Conservation (phyloP, 768 basidiomycete genomes). For the Fistulinella prunicolor region DNA sequence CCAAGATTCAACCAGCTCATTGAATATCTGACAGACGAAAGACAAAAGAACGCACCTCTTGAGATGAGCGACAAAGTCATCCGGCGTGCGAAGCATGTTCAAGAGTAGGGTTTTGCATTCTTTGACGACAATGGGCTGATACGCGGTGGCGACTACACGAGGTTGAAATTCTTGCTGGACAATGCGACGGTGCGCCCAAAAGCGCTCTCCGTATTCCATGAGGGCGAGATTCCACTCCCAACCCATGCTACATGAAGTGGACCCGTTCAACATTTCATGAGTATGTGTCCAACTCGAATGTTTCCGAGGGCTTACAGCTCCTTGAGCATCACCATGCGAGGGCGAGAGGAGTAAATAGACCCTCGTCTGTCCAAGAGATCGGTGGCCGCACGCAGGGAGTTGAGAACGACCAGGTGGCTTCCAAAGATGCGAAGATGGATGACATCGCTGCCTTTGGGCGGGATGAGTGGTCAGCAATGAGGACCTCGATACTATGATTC, state of each 20-base stretch:
- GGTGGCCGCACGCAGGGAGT: conserved; percentile 41
- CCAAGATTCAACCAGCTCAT: no score
- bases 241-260: not conserved
- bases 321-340: not conserved
- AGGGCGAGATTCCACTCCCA: not conserved
- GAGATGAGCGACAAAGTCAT: not conserved
- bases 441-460: not conserved
- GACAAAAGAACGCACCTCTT: not conserved
- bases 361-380: conserved; percentile 51
- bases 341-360: conserved; percentile 41
- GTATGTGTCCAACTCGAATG: not conserved
- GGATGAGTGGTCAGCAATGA: not conserved
- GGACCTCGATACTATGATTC: not conserved
- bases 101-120: not conserved
- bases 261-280: not conserved
- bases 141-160: not conserved
- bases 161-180: not conserved
- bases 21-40: no score
- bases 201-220: not conserved
- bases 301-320: not conserved
- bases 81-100: not conserved
- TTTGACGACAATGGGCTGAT: not conserved
- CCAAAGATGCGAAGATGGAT: conserved; percentile 32
- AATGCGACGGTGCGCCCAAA: not conserved
- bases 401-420: conserved; percentile 47